Conservation (phyloP, 352 stramenopile species). For the Phytopythium kandeliae region DNA sequence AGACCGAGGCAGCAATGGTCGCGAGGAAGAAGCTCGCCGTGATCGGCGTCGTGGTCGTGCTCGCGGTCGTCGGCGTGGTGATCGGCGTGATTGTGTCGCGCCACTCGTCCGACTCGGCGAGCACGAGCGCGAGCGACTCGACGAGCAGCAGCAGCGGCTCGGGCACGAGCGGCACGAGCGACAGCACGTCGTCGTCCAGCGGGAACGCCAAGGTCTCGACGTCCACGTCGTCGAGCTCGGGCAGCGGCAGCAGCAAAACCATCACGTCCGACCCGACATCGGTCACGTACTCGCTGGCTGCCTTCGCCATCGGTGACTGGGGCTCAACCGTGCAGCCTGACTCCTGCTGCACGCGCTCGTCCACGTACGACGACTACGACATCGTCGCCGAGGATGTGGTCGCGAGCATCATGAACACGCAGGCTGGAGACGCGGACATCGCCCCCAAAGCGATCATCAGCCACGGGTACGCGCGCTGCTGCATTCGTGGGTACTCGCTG, state of each 20-base stretch:
- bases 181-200: conserved; percentile 10
- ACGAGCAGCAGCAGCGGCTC: conserved; percentile 13
- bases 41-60: conserved; percentile 33
- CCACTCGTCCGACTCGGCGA: conserved; percentile 23
- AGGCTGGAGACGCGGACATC: conserved; percentile 21
- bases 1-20: conserved; percentile 21
- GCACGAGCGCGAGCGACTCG: conserved; percentile 17
- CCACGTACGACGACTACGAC: conserved; percentile 54
- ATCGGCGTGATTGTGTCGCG: conserved; percentile 30
- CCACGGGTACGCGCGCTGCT: conserved; percentile 18
- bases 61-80: conserved; percentile 43
- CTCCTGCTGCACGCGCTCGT: conserved; percentile 69
- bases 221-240: conserved; percentile 19
- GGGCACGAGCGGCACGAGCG: conserved; percentile 10
- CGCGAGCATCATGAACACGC: conserved; percentile 55
- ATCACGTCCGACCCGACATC: conserved; percentile 51
- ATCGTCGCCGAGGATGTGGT: conserved; percentile 62
- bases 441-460: conserved; percentile 56
- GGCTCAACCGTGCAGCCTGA: conserved; percentile 49
- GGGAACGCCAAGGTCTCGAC: conserved; percentile 20
- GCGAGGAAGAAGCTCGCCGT: conserved; percentile 29
- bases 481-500: too few relatives aligned
- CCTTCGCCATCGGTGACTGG: conserved; percentile 74
- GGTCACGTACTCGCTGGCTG: conserved; percentile 41
- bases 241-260: conserved; percentile 15